Evolutionary conservation across 108 stramenopile species (phyloP).

Genomic region (Aurantiochytrium sp.): DNA sequence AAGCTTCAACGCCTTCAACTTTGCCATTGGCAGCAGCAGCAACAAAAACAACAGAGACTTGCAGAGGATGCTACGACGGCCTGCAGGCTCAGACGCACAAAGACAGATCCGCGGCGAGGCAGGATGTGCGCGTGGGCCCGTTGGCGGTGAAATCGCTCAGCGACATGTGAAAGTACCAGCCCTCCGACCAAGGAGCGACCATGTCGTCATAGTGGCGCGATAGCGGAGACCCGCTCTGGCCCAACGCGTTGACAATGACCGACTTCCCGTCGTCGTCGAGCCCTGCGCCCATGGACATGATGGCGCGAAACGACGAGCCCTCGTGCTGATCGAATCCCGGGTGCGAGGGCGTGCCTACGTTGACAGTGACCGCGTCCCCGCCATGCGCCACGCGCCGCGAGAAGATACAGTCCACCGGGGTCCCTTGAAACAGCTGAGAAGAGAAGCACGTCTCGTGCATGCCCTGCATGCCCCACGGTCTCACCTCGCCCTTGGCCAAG

Average conservation of each 20-base stretch:
- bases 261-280: not conserved
- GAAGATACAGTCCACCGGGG: slow-evolving; percentile 29
- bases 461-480: slow-evolving; percentile 6
- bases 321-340: not conserved
- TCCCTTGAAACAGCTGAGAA: not conserved
- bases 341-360: not conserved
- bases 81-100: no score
- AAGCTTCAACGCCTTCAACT: no score
- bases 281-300: not conserved
- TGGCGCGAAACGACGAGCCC: not conserved
- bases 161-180: slow-evolving; percentile 1
- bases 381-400: slow-evolving; percentile 9
- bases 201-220: slow-evolving; percentile 9
- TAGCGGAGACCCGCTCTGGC: slow-evolving; percentile 2
- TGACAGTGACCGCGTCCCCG: slow-evolving; percentile 23
- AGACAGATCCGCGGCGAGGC: no score
- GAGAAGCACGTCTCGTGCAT: slow-evolving; percentile 1
- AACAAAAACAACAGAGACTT: no score
- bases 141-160: not conserved
- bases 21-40: no score
- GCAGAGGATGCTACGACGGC: no score
- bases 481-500: not conserved
- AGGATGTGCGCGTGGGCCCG: not conserved
- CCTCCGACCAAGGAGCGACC: not conserved
- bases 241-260: slow-evolving; percentile 31